A percentile compares a stretch with the other conserved stretches of the same genome.
Conservation (phyloP, 2,329 filamentous ascomycete species). For the Clonostachys byssicola region DNA sequence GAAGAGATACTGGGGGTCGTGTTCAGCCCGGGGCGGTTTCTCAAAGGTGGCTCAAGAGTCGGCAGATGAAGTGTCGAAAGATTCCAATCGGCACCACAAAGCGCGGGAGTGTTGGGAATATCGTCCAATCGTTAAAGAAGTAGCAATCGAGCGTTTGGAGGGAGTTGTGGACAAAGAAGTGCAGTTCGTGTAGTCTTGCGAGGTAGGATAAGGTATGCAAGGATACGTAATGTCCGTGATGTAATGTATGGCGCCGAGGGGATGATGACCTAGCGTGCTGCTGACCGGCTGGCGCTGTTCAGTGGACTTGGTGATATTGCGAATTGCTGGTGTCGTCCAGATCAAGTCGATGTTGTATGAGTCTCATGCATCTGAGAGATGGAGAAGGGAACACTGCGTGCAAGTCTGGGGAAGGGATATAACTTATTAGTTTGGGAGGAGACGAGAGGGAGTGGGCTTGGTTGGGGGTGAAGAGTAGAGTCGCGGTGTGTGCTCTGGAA, state of each 20-base stretch:
- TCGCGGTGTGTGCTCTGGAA: not conserved
- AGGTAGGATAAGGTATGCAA: too few species aligned
- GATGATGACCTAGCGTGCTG: not conserved
- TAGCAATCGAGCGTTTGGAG: too few species aligned
- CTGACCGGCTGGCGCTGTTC: not conserved
- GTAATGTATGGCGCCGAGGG: too few species aligned
- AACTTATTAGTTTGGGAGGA: constrained; percentile 3
- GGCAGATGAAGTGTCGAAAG: too few species aligned
- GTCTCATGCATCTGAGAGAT: not conserved
- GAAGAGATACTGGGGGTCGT: not conserved
- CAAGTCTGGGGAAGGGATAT: constrained; percentile 2
- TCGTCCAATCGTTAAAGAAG: too few species aligned
- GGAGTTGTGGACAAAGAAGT: too few species aligned
- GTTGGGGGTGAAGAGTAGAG: not conserved
- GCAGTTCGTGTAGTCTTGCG: too few species aligned
- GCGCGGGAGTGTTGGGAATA: too few species aligned
- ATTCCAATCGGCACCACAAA: too few species aligned
- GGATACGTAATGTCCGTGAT: too few species aligned
- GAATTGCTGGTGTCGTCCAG: not conserved
- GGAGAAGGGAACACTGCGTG: not conserved
- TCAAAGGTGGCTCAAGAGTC: too few species aligned
- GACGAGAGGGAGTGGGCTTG: not conserved
- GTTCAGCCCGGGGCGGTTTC: not conserved
- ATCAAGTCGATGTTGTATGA: not conserved
- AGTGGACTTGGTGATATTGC: not conserved